Evolutionary conservation across 257 asterid genomes (phyloP).

Genomic region (Cinchona pubescens): DNA sequence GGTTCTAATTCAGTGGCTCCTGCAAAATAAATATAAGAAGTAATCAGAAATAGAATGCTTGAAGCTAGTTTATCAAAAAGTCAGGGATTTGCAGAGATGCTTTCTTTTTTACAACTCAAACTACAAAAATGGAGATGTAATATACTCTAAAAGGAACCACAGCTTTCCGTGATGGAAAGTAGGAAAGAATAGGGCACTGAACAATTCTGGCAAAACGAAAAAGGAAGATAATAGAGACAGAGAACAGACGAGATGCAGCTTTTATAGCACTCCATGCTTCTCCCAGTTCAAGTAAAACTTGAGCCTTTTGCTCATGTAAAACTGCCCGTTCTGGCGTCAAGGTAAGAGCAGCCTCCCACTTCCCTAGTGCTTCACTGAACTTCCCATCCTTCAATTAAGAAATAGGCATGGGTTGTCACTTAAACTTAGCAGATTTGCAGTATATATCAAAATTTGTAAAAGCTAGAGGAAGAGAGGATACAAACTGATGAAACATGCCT

Average conservation of each 20-base stretch:
- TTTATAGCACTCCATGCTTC: conserved; percentile 78
- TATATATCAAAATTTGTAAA: not conserved
- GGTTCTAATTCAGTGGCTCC: conserved; percentile 93
- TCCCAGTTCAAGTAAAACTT: conserved; percentile 82
- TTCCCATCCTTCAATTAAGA: conserved; percentile 55
- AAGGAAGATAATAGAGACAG: not conserved
- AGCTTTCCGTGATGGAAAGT: not conserved
- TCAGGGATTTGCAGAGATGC: no score
- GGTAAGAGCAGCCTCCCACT: conserved; percentile 80
- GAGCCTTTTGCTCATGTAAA: conserved; percentile 91
- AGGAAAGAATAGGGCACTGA: not conserved
- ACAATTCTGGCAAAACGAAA: not conserved
- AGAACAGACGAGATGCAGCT: conserved; percentile 73
- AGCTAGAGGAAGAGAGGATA: not conserved
- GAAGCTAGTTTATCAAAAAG: no score
- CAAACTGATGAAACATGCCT: not conserved
- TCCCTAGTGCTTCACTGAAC: conserved; percentile 78
- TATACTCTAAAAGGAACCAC: no score
- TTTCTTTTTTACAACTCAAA: not conserved
- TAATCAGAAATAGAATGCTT: not conserved
- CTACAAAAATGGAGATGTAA: no score
- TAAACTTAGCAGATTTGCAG: conserved; percentile 7
- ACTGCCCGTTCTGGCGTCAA: conserved; percentile 67
- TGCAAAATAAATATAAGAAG: conserved; percentile 31
- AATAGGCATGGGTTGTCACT: conserved; percentile 6